Evolutionary conservation across 495 filamentous ascomycete species (phyloP).

Genomic region (Aspergillus ellipticus): DNA sequence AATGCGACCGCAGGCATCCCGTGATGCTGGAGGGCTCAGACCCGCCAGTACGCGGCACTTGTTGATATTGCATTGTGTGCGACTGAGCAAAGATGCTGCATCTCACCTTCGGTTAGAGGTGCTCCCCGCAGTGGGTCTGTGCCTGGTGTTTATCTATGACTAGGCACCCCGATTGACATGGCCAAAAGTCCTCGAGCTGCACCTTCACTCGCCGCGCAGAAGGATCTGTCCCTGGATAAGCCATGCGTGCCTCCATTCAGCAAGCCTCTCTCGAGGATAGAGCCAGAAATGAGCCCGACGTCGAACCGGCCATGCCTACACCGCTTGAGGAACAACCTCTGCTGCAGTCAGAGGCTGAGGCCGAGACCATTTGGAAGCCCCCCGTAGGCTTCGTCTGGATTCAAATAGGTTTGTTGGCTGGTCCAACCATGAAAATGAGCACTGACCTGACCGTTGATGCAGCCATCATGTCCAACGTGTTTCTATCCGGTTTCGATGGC

Average conservation of each 20-base stretch:
- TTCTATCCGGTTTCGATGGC: slow-evolving; percentile 62
- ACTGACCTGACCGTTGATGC: background rate
- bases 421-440: background rate
- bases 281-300: background rate
- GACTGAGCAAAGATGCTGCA: background rate
- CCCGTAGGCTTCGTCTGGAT: slow-evolving; percentile 44
- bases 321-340: slow-evolving; percentile 36
- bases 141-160: background rate
- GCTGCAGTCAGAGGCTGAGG: slow-evolving; percentile 25
- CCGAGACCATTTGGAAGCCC: slow-evolving; percentile 34
- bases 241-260: background rate
- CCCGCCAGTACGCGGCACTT: background rate
- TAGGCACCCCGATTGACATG: background rate
- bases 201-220: background rate
- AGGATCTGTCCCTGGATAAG: background rate
- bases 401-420: slow-evolving; percentile 33
- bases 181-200: background rate
- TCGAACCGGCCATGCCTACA: background rate
- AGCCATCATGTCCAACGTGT: slow-evolving; percentile 64
- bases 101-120: background rate
- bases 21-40: background rate
- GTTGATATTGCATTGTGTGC: background rate
- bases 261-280: background rate
- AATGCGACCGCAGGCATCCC: background rate
- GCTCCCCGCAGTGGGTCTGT: background rate